Evolutionary conservation across 129 eudicot species (phyloP), one percentile per base, ranked within the genome.

Genomic region (Kitagawia praeruptora): DNA sequence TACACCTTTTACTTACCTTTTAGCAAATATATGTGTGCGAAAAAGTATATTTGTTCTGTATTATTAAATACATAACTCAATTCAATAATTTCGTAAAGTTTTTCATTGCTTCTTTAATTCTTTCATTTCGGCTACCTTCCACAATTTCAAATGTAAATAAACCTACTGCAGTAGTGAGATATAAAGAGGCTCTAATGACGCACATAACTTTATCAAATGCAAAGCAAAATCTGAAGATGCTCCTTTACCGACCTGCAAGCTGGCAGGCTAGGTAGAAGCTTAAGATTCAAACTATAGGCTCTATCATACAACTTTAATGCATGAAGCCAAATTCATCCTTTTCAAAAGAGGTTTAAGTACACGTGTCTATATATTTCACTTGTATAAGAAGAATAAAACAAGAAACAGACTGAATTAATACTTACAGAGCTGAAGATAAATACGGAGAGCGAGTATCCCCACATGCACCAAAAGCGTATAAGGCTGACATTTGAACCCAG

Each of bases 371-470:
- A 39, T 18, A 71, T 16, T 19, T 10, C 49, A 21, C 49, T 71
- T 7, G 27, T 8, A 54, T n/a, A 41, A 23, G 48, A 9, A 23
- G 48, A 9, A 74, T 13, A 77, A 28, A 76, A 23, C 46, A 45
- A 82, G 58, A 28, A 54, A 80, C 47, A 76, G 63, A 64, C 21
- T 75, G 56, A 27, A 72, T 25, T 49, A 64, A 79, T 77, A 87
- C 97, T 92, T 82, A 96, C 99, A 75, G 94, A 89, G 82, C 88
- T 86, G 80, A 92, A 87, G 45, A 92, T 82, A 81, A 96, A 89
- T 64, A 96, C 81, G 88, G 89, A 92, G 77, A 96, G 97, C 14
- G 99, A 96, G 83, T 96, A 96, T 70, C 99, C 99, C 99, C 99
- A 96, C 94, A 96, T 84, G 93, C 99, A 96, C 99, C 99, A 96